Percentiles rank a stretch among this genome's conserved stretches.
Conservation (phyloP, 2,329 filamentous ascomycete species). For the Chrysosporium queenslandicum region DNA sequence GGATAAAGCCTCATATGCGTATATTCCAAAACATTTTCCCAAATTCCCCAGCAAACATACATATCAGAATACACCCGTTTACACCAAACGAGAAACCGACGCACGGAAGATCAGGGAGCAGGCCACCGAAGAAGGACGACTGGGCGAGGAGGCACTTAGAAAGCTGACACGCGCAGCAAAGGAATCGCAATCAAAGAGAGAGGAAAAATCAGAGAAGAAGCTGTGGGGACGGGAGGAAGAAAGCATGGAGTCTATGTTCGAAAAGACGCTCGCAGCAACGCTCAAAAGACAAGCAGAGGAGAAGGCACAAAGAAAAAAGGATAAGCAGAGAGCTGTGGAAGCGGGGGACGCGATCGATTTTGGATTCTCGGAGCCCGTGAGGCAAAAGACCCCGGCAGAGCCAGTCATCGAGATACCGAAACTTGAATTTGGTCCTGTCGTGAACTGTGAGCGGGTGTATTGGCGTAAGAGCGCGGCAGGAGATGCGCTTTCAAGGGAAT, state of each 20-base stretch:
- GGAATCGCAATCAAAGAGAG: conserved; percentile 33
- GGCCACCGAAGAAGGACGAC: conserved; percentile 54
- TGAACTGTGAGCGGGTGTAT: conserved; percentile 52
- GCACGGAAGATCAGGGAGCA: conserved; percentile 51
- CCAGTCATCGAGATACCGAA: conserved; percentile 16
- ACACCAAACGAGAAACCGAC: conserved; percentile 49
- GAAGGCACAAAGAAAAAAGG: conserved; percentile 19
- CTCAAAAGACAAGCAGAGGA: conserved; percentile 31
- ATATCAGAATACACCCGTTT: conserved; percentile 52
- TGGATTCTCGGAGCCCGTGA: conserved; percentile 19
- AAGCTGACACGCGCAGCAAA: conserved; percentile 47
- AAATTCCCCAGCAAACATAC: conserved; percentile 55
- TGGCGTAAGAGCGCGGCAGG: conserved; percentile 27
- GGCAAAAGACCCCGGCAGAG: background rate
- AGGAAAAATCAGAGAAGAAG: conserved; percentile 32
- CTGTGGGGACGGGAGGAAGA: conserved; percentile 31
- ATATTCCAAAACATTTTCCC: conserved; percentile 53
- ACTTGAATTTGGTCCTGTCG: conserved; percentile 41
- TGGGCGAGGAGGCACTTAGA: conserved; percentile 55
- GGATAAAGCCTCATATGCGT: conserved; percentile 40
- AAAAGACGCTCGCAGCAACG: conserved; percentile 47
- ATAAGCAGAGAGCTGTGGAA: conserved; percentile 16
- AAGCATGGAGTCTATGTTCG: conserved; percentile 44
- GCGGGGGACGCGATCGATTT: conserved; percentile 26
- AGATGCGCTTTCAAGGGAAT: background rate